A percentile compares a stretch with the other conserved stretches of the same genome.
Conservation (phyloP, 306 rosid genomes). For the Argentina anserina region DNA sequence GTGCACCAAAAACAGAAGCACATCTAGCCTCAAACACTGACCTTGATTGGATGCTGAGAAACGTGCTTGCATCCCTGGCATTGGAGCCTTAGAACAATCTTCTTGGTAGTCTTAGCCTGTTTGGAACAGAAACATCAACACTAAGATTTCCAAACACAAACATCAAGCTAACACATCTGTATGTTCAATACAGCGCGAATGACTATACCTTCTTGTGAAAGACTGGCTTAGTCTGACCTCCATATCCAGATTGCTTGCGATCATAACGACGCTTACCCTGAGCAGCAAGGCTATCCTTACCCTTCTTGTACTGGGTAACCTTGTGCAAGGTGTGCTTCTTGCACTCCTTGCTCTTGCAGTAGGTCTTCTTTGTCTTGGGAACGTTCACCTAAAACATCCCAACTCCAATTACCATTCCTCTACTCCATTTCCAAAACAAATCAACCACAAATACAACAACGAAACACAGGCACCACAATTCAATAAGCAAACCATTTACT, state of each 20-base stretch:
- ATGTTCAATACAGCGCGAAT: not conserved
- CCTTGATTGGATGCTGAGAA: slow-evolving; percentile 38
- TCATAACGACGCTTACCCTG: slow-evolving; percentile 52
- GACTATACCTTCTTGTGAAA: slow-evolving; percentile 37
- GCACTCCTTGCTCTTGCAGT: slow-evolving; percentile 45
- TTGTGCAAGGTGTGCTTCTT: slow-evolving; percentile 55
- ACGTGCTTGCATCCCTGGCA: slow-evolving; percentile 41
- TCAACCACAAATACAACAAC: not conserved
- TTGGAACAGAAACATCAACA: not conserved
- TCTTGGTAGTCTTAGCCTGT: slow-evolving; percentile 39
- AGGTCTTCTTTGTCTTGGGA: slow-evolving; percentile 43
- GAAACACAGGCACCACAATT: not conserved
- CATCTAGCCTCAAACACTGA: not conserved
- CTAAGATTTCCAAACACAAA: not conserved
- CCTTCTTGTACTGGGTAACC: slow-evolving; percentile 49
- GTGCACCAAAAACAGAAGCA: not conserved
- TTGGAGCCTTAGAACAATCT: slow-evolving; percentile 39
- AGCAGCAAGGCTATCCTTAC: slow-evolving; percentile 49
- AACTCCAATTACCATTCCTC: too few relatives aligned
- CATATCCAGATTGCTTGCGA: slow-evolving; percentile 50
- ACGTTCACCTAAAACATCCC: slow-evolving; percentile 29
- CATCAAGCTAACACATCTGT: not conserved
- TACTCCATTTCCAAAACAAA: not conserved
- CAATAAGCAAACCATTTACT: not conserved
- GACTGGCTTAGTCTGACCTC: slow-evolving; percentile 47